Base-by-base conservation (phyloP, 768 basidiomycete species). In the Boletellus emodensis region DNA sequence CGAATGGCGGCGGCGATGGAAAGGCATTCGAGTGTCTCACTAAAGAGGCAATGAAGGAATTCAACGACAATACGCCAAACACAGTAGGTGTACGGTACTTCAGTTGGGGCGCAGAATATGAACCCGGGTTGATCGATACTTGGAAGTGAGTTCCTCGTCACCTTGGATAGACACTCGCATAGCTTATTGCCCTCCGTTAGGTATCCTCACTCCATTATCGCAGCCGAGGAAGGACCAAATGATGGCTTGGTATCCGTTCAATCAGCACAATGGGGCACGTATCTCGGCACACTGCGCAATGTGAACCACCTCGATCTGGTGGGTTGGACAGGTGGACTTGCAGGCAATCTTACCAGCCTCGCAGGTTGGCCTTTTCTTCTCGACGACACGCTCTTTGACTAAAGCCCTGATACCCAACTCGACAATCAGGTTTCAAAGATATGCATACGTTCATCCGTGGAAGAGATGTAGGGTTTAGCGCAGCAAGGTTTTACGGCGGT, bases 281-380 rank as follows among this genome's bases (percentile, higher is more conserved):
- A 98, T 64, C 79, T 91, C 44, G 96, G 94, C n/a, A 98, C 95
- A 2, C 73, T 99, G 17, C 76, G 81, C 34, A 79, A 87, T 49
- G 96, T 96, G 14, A 95, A 91, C 60, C 96, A 99, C 64, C 79
- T 95, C 33, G 90, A 92, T 62, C 79, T 91, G 34, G 90, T 96
- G 11, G 93, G 94, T 6, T 97, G 94, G 95, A 85, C 92, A 44
- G 64, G 63, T 42, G 64, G 64, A 15, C 49, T 65, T 22, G 61
- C 65, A 30, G 63, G 57, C 13, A 67, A 60, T 44, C 44, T 65
- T 36, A 61, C 56, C 14, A 56, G 56, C n/a, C 43, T 64, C 38
- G 58, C 64, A 41, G 58, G 61, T 48, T 38, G 6, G 54, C 42
- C 17, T 13, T 24, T 30, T 33, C 15, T 44, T 22, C 12, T 36